Evolutionary conservation across 345 rosid genomes (phyloP).

Genomic region (Rhodamnia argentea): DNA sequence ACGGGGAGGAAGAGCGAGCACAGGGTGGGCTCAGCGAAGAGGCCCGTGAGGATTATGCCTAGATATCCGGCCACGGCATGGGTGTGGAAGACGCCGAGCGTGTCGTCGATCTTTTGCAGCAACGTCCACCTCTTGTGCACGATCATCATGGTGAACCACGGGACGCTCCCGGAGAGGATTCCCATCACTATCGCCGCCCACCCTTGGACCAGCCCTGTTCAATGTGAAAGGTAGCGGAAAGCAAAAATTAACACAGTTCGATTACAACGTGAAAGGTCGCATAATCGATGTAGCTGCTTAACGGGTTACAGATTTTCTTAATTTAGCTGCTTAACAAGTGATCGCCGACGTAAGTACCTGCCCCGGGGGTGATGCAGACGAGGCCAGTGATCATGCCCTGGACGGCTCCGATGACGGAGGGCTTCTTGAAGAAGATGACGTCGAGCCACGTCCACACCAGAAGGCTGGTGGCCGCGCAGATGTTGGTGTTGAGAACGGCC

Average conservation of each 20-base stretch:
- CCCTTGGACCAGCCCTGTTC: slow-evolving; percentile 5
- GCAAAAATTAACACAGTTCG: background rate
- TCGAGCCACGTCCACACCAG: slow-evolving; percentile 13
- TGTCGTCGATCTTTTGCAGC: slow-evolving; percentile 10
- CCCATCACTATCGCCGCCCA: slow-evolving; percentile 18
- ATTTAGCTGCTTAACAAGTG: background rate
- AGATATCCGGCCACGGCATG: slow-evolving; percentile 11
- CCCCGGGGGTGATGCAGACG: slow-evolving; percentile 12
- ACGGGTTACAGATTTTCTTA: background rate
- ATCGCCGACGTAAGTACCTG: background rate
- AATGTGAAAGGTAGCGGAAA: background rate
- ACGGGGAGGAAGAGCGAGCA: slow-evolving; percentile 4
- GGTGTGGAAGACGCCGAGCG: slow-evolving; percentile 16
- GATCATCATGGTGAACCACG: slow-evolving; percentile 13
- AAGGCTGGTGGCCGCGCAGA: slow-evolving; percentile 16
- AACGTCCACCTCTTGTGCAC: slow-evolving; percentile 10
- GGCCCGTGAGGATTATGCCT: slow-evolving; percentile 9
- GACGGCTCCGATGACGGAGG: slow-evolving; percentile 16
- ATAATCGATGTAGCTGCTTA: background rate
- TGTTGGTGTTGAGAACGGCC: slow-evolving; percentile 12
- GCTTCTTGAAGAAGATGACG: slow-evolving; percentile 12
- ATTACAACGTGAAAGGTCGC: background rate
- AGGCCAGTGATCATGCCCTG: slow-evolving; percentile 18
- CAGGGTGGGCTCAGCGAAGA: slow-evolving; percentile 8
- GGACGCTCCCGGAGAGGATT: slow-evolving; percentile 8